A percentile compares a stretch with the other conserved stretches of the same genome.
phyloP scores from a whole-genome alignment of 805 yeast genomes.

The Lipomyces spencermartinsiae region DNA sequence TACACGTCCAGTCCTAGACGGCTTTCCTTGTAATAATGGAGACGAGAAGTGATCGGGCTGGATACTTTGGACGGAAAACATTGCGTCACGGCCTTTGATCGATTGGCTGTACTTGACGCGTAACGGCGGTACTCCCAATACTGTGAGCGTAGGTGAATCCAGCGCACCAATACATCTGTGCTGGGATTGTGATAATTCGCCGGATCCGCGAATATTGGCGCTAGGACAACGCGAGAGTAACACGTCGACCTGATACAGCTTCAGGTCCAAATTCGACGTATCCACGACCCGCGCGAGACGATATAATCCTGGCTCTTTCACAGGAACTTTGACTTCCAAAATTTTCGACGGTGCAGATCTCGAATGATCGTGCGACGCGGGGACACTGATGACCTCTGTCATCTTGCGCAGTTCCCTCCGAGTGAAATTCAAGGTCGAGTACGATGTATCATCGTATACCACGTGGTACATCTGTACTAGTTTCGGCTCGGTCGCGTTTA shows the following conservation, averaged over 20 bases:
- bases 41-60: slow-evolving; percentile 38
- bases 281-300: slow-evolving; percentile 72
- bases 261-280: slow-evolving; percentile 59
- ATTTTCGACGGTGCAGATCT: slow-evolving; percentile 25
- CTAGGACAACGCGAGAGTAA: slow-evolving; percentile 79
- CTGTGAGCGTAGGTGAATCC: slow-evolving; percentile 60
- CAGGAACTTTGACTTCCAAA: slow-evolving; percentile 65
- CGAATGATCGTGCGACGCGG: slow-evolving; percentile 29
- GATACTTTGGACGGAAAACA: slow-evolving; percentile 37
- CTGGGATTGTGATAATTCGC: slow-evolving; percentile 31
- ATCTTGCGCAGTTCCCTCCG: slow-evolving; percentile 58
- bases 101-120: slow-evolving; percentile 56
- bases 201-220: slow-evolving; percentile 57
- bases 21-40: slow-evolving; percentile 40
- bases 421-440: slow-evolving; percentile 59
- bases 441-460: slow-evolving; percentile 59
- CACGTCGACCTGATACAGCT: slow-evolving; percentile 66
- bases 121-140: slow-evolving; percentile 81
- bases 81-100: slow-evolving; percentile 43
- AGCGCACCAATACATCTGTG: slow-evolving; percentile 70
- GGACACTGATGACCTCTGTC: slow-evolving; percentile 16
- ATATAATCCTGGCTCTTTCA: slow-evolving; percentile 77
- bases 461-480: slow-evolving; percentile 67
- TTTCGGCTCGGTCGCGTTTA: slow-evolving; percentile 81
- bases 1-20: slow-evolving; percentile 27